Base-by-base conservation (phyloP, 2,329 filamentous ascomycete species). In the Laburnicola sp. region DNA sequence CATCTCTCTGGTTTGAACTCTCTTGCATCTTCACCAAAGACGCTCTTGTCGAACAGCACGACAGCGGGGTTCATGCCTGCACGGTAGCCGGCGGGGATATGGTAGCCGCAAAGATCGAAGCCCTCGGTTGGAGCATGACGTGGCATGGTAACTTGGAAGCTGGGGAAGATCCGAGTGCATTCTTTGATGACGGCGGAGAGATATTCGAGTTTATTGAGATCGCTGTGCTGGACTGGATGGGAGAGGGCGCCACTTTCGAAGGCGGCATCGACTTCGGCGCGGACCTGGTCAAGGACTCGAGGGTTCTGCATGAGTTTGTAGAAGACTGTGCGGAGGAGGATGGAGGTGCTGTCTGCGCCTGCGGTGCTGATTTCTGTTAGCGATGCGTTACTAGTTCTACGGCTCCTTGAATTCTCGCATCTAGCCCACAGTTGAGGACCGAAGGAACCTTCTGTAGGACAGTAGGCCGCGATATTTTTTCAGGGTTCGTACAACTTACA, bases 11-110 rank as follows among this genome's bases (percentile, higher is more conserved):
- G 78, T 16, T 63, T 54, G 53, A 74, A 80, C 0, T 65, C 59
- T 8, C 74, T 69, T 0, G 74, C 68, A 44, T 77, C 70, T 1
- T 60, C 32, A 0, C 70, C 69, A 45, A 76, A 81, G 3, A 79
- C 64, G 0, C 59, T 53, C 4, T 59, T 57, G 38, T 78, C 67
- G 16, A 68, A 64, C 23, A 79, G 75, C 0, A 78, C 51, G 0
- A 76, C 74, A 68, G 75, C 77, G 0, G 75, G 62, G 41, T 77
- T 78, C 34, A 77, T 68, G 5, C 76, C 76, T 6, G 78, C 67
- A 4, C 73, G 63, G 0, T 74, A 77, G 6, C 74, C 75, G 2
- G 58, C 65, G 0, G 73, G 73, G 30, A 66, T 55, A 9, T 51
- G 56, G 7, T 51, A 53, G 4, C 56, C 58, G 11, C 47, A 48